Base-by-base conservation (phyloP, 352 stramenopile species). In the Pythium chondricola region DNA sequence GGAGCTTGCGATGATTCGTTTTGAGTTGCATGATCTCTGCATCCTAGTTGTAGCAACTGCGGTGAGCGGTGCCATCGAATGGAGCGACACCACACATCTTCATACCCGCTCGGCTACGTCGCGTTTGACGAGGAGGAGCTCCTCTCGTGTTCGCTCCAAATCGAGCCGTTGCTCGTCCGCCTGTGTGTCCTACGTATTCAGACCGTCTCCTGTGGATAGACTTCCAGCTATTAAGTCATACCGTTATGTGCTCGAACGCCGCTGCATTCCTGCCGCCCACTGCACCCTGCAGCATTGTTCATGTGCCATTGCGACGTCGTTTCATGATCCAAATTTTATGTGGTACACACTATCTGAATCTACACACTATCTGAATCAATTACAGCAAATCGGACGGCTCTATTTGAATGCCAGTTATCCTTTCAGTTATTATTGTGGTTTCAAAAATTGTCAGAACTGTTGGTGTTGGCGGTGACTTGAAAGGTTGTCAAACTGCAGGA, bases 21-120 rank as follows among this genome's bases (percentile, higher is more conserved):
- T 81, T 85, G 44, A 85, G 58, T 55, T 84, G 76, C 27, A 88
- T 16, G 10, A 85, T 61, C 22, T 70, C 43, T 8, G 65, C 57
- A 45, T 85, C 73, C 76, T 88, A 53, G 10, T 6, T 39, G n/a
- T 37, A 18, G 16, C 20, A 36, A 31, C 21, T 14, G 25, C 11
- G 31, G 18, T 6, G 29, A 33, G 29, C 29, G 29, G 8, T 33
- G 7, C 29, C 29, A 33, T 33, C n/a, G n/a, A n/a, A n/a, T n/a
- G n/a, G n/a, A n/a, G n/a, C n/a, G n/a, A n/a, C n/a, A n/a, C n/a
- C n/a, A n/a, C n/a, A n/a, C n/a, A n/a, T 33, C 13, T 8, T 33
- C 40, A 18, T 47, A 65, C 57, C 32, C 53, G 43, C 29, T 82
- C 73, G 4, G 53, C 46, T 31, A 85, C 31, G 38, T 74, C 61